Evolutionary conservation across 345 rosid genomes (phyloP).

Genomic region (Populus deltoides): DNA sequence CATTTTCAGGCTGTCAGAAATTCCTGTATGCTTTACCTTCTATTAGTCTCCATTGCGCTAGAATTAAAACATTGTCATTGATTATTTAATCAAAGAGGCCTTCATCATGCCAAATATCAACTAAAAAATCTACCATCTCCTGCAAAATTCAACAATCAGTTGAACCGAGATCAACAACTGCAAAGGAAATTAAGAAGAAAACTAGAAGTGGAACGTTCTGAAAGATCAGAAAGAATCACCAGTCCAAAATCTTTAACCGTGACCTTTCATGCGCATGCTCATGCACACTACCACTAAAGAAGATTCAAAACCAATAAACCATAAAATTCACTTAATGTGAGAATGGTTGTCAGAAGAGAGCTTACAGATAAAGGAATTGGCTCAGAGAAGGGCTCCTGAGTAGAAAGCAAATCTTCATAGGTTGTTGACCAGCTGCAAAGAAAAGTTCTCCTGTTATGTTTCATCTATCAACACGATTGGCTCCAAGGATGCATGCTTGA

Average conservation of each 20-base stretch:
- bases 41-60: background rate
- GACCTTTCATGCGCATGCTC: background rate
- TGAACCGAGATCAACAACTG: constrained; percentile 1
- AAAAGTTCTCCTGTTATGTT: constrained; percentile 29
- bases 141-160: constrained; percentile 31
- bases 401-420: constrained; percentile 78
- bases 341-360: background rate
- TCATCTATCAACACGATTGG: background rate
- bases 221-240: background rate
- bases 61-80: background rate
- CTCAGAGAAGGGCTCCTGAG: constrained; percentile 72
- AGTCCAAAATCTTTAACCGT: background rate
- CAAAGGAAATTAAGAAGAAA: background rate
- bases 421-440: constrained; percentile 83
- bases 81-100: constrained; percentile 69
- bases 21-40: background rate
- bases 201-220: background rate
- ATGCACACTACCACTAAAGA: background rate
- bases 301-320: background rate
- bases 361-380: constrained; percentile 84
- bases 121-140: constrained; percentile 95
- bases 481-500: background rate
- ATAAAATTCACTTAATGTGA: background rate
- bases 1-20: constrained; percentile 1
- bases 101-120: constrained; percentile 85